These are phyloP conservation scores for Lactifluus volemus DNA, from an alignment of 768 basidiomycete genomes.

Conservation along the genomic window DNA sequence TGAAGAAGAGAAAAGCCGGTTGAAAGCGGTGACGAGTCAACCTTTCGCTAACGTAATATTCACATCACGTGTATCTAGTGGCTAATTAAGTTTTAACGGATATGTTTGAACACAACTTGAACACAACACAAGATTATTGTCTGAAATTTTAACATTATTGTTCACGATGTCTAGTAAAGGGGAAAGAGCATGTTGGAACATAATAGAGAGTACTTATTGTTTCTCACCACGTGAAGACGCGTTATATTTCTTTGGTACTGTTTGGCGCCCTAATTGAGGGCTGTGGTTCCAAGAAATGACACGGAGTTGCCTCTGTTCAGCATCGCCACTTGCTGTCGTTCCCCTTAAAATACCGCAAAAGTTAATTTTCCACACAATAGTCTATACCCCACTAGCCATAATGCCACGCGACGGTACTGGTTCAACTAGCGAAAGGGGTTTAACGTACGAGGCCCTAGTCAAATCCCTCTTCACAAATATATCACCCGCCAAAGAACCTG, in stretches of 20 bases:
- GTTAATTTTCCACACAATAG: background rate
- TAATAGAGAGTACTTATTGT: background rate
- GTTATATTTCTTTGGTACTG: constrained; percentile 8
- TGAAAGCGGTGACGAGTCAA: too few species aligned
- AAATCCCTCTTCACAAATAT: constrained; percentile 19
- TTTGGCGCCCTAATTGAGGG: background rate
- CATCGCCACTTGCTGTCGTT: constrained; percentile 1
- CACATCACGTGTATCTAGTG: constrained; percentile 6
- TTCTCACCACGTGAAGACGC: constrained; percentile 17
- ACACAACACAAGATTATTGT: background rate
- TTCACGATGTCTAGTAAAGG: background rate
- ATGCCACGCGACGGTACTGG: constrained; percentile 14
- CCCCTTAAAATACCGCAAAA: background rate
- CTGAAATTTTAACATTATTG: background rate
- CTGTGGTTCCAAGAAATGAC: background rate
- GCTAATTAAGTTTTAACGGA: background rate
- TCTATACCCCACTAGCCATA: background rate
- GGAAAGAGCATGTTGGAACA: background rate
- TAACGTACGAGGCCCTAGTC: constrained; percentile 16
- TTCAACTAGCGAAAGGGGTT: background rate
- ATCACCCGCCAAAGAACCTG: constrained; percentile 9
- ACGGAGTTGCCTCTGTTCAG: background rate
- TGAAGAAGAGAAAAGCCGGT: background rate
- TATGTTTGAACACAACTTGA: background rate
- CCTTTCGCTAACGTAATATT: constrained; percentile 1